Evolutionary conservation across 208 protist species (phyloP).

Genomic region (Acanthamoeba healyi): DNA sequence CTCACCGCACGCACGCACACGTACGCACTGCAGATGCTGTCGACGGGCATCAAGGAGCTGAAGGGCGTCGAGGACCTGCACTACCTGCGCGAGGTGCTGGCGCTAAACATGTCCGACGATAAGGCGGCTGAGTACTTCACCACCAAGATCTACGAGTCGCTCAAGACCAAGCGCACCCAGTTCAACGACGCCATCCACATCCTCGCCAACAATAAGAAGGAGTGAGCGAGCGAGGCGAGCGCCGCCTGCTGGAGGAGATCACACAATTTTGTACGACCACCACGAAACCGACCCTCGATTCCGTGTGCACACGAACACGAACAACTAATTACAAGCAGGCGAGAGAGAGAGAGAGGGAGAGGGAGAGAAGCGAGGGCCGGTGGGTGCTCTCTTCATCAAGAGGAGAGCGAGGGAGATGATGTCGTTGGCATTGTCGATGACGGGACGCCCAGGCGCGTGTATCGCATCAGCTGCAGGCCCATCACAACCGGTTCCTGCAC

Average conservation of each 20-base stretch:
- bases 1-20: conserved; percentile 83
- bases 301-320: no score
- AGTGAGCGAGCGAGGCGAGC: no score
- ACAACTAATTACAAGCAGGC: no score
- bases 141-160: conserved; percentile 76
- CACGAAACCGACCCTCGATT: no score
- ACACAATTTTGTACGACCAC: no score
- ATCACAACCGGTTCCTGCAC: conserved; percentile 22
- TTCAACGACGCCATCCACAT: conserved; percentile 84
- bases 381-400: no score
- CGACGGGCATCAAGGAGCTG: conserved; percentile 89
- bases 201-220: conserved; percentile 71
- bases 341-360: no score
- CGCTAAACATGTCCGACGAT: conserved; percentile 57
- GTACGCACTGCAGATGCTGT: conserved; percentile 88
- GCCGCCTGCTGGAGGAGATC: no score
- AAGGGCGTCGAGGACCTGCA: conserved; percentile 78
- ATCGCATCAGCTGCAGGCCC: conserved; percentile 57
- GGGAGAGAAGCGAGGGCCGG: no score
- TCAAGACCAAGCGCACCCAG: conserved; percentile 80
- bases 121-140: conserved; percentile 77
- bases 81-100: conserved; percentile 80
- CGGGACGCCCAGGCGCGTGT: background rate
- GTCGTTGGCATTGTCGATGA: no score
- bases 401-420: no score